Base-by-base conservation (phyloP, 2,329 filamentous ascomycete genomes). In the Colletotrichum sidae region DNA sequence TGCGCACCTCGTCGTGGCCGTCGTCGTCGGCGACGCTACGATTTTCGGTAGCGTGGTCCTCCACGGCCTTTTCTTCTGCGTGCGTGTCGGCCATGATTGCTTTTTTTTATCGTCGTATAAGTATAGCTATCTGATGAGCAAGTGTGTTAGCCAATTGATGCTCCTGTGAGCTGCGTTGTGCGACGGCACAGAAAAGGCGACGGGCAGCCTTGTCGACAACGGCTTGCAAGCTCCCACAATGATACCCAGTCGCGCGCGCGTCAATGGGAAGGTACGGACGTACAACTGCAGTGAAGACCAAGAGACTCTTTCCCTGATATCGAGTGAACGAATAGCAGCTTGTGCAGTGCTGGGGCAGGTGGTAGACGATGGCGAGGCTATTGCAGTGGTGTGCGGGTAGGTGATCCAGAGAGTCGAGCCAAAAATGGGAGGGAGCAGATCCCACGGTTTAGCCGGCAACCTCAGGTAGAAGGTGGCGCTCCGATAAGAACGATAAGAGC, bases 1-100 rank as follows among this genome's bases (percentile, higher is more conserved):
- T 69, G 74, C 79, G 75, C 74, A 83, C 81, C 79, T 83, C 81
- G 70, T 83, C 81, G 70, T 83, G 81, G 63, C 76, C 78, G 67
- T 81, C 80, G 58, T 80, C 80, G 45, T 77, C 76, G 25, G 65
- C 67, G 54, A 58, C 66, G 54, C 50, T 56, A 52, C 61, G 55
- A 53, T 66, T 60, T 60, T 79, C 77, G 58, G 74, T 74, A 52
- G 79, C 73, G 60, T 70, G 72, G 61, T 72, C 68, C 67, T 76
- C 73, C 47, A 71, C 65, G 52, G 64, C 64, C 60, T 67, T 59
- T 54, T 76, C 74, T 41, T 76, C 74, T 47, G 65, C 66, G 66
- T 75, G 72, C 45, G 67, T 59, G 56, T 75, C 74, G 47, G 72
- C 65, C 75, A 76, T 76, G 53, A 34, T 60, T 59, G 53, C 50